Conservation (phyloP, 768 basidiomycete species). For the Tulasnella sp. region DNA sequence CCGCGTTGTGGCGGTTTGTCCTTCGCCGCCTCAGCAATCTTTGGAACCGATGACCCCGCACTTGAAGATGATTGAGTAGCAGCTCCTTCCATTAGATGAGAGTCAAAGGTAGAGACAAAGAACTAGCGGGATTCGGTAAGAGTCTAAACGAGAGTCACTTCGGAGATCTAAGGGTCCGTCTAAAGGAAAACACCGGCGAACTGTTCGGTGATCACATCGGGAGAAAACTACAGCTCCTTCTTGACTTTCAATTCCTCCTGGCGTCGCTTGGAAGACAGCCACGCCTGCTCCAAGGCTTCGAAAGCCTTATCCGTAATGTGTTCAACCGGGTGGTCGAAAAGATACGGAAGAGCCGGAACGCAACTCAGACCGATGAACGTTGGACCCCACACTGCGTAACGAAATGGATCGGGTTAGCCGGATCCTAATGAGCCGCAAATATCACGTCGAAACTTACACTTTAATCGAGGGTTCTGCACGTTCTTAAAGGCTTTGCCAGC, state of each 20-base stretch:
- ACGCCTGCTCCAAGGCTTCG: slow-evolving; percentile 41
- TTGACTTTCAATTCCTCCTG: slow-evolving; percentile 32
- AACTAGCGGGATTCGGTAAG: background rate
- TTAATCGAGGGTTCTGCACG: slow-evolving; percentile 44
- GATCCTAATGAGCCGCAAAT: background rate
- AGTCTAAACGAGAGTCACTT: background rate
- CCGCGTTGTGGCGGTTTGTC: slow-evolving; percentile 3
- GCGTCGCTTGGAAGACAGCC: slow-evolving; percentile 30
- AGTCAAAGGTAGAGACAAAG: background rate
- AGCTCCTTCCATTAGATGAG: background rate
- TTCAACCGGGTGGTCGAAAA: slow-evolving; percentile 75
- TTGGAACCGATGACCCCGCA: background rate
- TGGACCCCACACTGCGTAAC: slow-evolving; percentile 48
- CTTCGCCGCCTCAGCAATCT: background rate
- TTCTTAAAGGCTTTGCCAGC: slow-evolving; percentile 54
- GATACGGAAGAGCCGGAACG: slow-evolving; percentile 60
- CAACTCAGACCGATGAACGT: slow-evolving; percentile 61
- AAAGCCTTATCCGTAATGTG: slow-evolving; percentile 53
- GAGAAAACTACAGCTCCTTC: slow-evolving; percentile 25
- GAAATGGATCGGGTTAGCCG: background rate
- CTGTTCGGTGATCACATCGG: background rate
- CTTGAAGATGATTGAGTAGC: background rate
- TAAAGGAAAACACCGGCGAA: background rate
- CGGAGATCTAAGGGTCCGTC: background rate
- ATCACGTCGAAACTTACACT: slow-evolving; percentile 19